phyloP scores from a whole-genome alignment of 2,329 filamentous ascomycete genomes.

The Aureobasidium sp. region DNA sequence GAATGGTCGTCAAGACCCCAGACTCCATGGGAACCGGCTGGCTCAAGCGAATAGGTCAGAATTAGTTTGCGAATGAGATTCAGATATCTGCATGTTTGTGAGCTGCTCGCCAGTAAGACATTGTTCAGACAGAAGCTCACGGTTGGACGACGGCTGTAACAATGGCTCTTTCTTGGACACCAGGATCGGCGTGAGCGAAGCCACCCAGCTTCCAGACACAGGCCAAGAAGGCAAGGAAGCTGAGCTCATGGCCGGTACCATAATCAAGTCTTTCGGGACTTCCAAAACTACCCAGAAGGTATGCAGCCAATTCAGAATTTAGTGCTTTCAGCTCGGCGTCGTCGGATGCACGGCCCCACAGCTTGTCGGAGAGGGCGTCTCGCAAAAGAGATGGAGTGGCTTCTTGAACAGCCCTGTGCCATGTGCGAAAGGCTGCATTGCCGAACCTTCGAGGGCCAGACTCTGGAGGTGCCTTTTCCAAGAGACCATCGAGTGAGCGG shows the following conservation, averaged over 20 bases:
- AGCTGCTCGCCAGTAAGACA: not conserved
- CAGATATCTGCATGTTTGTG: conserved; percentile 54
- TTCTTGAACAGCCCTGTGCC: conserved; percentile 62
- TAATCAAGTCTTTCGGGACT: conserved; percentile 87
- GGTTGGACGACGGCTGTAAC: conserved; percentile 76
- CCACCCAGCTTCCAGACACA: conserved; percentile 83
- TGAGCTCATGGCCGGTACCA: conserved; percentile 91
- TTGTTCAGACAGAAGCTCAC: conserved; percentile 41
- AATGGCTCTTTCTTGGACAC: conserved; percentile 63
- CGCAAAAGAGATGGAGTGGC: conserved; percentile 48
- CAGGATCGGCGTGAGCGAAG: conserved; percentile 53
- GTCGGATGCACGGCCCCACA: conserved; percentile 30
- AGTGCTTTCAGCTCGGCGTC: conserved; percentile 19
- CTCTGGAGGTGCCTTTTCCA: conserved; percentile 75
- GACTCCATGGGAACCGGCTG: conserved; percentile 90
- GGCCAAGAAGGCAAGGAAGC: conserved; percentile 84
- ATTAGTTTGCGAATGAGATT: conserved; percentile 73
- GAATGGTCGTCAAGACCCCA: conserved; percentile 98
- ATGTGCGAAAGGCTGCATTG: conserved; percentile 81
- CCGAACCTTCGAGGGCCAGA: conserved; percentile 82
- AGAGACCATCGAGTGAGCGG: conserved; percentile 52
- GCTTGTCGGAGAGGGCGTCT: conserved; percentile 44
- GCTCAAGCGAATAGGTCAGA: conserved; percentile 83
- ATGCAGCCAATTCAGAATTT: conserved; percentile 63
- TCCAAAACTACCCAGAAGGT: conserved; percentile 79